phyloP scores from a whole-genome alignment of 2,329 filamentous ascomycete species.

The Pseudogymnoascus sp. region DNA sequence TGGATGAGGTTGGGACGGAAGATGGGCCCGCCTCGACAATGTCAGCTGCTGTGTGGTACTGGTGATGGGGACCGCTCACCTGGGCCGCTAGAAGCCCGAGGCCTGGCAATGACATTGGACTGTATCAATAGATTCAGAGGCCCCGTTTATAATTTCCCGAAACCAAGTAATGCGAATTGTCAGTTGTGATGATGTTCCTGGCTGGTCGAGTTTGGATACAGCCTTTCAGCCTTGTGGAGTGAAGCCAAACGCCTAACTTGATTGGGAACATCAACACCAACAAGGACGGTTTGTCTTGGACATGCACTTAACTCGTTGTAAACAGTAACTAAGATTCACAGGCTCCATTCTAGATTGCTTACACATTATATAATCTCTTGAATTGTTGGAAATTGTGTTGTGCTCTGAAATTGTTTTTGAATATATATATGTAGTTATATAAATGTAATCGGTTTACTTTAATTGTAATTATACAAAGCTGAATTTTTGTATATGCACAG shows the following conservation, averaged over 20 bases:
- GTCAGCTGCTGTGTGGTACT: slow-evolving; percentile 14
- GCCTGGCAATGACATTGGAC: slow-evolving; percentile 63
- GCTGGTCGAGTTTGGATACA: slow-evolving; percentile 10
- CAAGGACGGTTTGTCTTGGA: neutral
- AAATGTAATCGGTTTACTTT: neutral
- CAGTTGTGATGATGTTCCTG: neutral
- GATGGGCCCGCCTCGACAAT: slow-evolving; percentile 14
- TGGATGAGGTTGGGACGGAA: slow-evolving; percentile 17
- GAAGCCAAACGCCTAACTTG: slow-evolving; percentile 2
- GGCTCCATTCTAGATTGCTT: neutral
- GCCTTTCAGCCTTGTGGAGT: slow-evolving; percentile 12
- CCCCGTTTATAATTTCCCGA: neutral
- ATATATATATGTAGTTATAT: neutral
- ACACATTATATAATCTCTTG: neutral
- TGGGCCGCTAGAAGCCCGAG: slow-evolving; percentile 51
- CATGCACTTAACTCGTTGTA: neutral
- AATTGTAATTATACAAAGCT: neutral
- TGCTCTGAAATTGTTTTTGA: neutral
- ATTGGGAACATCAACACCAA: slow-evolving; percentile 1
- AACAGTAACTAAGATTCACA: neutral
- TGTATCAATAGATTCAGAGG: neutral
- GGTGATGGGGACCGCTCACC: slow-evolving; percentile 20
- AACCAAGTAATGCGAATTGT: slow-evolving; percentile 14
- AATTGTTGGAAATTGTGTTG: neutral
- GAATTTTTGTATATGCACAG: neutral